Evolutionary conservation across 2,329 filamentous ascomycete species (phyloP), one percentile per base, ranked within the genome.

Genomic region (Onygenales sp.): DNA sequence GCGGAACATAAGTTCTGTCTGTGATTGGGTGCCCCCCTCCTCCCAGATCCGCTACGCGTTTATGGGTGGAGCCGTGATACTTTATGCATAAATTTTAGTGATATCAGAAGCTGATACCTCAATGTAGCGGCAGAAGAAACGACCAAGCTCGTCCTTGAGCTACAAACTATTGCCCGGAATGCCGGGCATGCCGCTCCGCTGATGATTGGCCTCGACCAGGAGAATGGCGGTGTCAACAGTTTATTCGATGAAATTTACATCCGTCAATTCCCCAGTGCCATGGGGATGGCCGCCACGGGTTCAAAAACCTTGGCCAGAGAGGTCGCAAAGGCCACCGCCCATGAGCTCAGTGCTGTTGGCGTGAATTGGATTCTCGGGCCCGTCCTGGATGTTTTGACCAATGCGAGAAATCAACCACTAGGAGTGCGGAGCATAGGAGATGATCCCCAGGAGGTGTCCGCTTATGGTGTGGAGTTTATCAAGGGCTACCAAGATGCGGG

Each of bases 151-250:
- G 88, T 95, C 33, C 86, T 93, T 65, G 90, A 97, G 65, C 77
- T 98, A 44, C 93, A 98, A 70, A 90, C 85, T 49, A 92, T 95
- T 65, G 93, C 93, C 39, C 87, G 88, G 65, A 81, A 94, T 70
- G 86, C 92, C 55, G 92, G 92, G 17, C 92, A 97, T 69, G 86
- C 87, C 2, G 85, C 92, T 2, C 93, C 93, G 2, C 74, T 98
- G 14, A 77, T 94, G 52, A 96, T 98, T 62, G 91, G 87, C 40
- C 76, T 97, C 39, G 93, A 97, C 66, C 93, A 98, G 67, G 93
- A 98, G 69, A 97, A 98, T 82, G 93, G 93, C 58, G 91, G 92
- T 2, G 92, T 96, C 68, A 97, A 96, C 74, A 95, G 89, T 71
- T 79, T 97, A 2, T 96, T 94, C 64, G 92, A 97, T 67, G 90